Conservation (phyloP, 495 filamentous ascomycete species). For the Evansstolkia leycettana region DNA sequence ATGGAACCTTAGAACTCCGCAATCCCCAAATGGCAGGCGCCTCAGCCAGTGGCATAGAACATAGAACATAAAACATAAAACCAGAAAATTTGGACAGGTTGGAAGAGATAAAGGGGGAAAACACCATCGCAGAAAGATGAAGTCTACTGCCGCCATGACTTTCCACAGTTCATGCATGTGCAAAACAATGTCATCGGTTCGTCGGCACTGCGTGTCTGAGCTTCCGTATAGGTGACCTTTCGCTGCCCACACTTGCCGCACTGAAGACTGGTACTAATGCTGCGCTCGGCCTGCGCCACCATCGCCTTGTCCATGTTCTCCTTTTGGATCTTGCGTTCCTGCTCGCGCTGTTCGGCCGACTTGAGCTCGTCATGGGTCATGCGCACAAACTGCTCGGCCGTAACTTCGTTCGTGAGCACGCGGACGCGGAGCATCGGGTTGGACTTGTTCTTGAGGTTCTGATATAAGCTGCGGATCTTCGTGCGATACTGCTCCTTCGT, state of each 20-base stretch:
- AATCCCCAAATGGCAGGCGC: neutral
- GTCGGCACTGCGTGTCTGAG: slow-evolving; percentile 90
- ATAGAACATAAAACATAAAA: neutral
- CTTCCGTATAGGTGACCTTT: slow-evolving; percentile 90
- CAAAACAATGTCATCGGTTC: slow-evolving; percentile 40
- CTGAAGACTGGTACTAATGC: slow-evolving; percentile 68
- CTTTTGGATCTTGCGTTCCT: slow-evolving; percentile 59
- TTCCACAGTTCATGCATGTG: slow-evolving; percentile 39
- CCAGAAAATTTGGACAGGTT: no score
- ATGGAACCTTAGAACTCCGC: no score
- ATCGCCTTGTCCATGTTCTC: slow-evolving; percentile 94
- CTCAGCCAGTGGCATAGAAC: neutral
- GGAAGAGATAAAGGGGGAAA: neutral
- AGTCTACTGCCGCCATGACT: slow-evolving; percentile 35
- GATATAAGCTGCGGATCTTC: slow-evolving; percentile 83
- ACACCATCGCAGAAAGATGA: neutral
- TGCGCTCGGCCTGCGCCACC: slow-evolving; percentile 70
- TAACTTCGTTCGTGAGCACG: slow-evolving; percentile 62
- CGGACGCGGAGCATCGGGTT: slow-evolving; percentile 63
- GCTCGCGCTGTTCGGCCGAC: slow-evolving; percentile 52
- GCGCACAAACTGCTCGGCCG: slow-evolving; percentile 57
- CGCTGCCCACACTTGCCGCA: slow-evolving; percentile 85
- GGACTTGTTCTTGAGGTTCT: slow-evolving; percentile 85
- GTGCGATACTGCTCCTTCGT: slow-evolving; percentile 58
- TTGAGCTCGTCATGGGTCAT: slow-evolving; percentile 70